Evolutionary conservation across 2,329 filamentous ascomycete genomes (phyloP).

Genomic region (Proliferodiscus dingleyae): DNA sequence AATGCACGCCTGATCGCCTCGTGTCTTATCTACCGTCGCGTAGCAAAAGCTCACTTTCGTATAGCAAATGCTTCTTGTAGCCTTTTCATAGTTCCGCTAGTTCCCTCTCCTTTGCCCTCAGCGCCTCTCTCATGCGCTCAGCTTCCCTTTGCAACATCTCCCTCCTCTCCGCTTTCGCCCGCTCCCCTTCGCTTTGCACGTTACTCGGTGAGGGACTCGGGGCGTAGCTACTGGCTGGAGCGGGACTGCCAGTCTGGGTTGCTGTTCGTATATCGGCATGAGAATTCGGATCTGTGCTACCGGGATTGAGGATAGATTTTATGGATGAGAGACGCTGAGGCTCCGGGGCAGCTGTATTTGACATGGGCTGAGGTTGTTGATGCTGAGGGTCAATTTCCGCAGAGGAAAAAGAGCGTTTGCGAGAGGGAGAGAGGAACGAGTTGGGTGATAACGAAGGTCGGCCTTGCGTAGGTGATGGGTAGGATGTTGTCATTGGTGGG

Average conservation of each 20-base stretch:
- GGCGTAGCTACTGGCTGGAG: slow-evolving; percentile 12
- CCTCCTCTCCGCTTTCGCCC: slow-evolving; percentile 55
- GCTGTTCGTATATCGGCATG: slow-evolving; percentile 9
- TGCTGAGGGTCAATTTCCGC: slow-evolving; percentile 46
- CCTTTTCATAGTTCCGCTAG: slow-evolving; percentile 22
- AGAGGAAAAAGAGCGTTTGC: slow-evolving; percentile 65
- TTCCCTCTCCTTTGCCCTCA: slow-evolving; percentile 30
- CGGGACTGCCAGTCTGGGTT: slow-evolving; percentile 14
- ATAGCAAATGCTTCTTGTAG: no score
- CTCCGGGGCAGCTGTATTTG: slow-evolving; percentile 32
- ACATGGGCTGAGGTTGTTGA: slow-evolving; percentile 10
- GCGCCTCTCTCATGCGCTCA: slow-evolving; percentile 57
- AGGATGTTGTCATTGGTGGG: slow-evolving; percentile 42
- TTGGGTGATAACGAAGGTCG: slow-evolving; percentile 56
- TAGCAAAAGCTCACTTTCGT: no score
- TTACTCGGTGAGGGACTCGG: slow-evolving; percentile 34
- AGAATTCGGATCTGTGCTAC: slow-evolving; percentile 19
- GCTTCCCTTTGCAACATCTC: slow-evolving; percentile 66
- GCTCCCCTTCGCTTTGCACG: slow-evolving; percentile 41
- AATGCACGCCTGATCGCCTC: no score
- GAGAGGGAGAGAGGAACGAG: slow-evolving; percentile 53
- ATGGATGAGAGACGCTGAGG: slow-evolving; percentile 68
- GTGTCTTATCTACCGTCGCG: no score
- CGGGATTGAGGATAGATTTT: slow-evolving; percentile 67
- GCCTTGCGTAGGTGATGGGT: slow-evolving; percentile 39